These are phyloP conservation scores for Aspergillus hortae DNA, from an alignment of 2,329 filamentous ascomycete species.

Conservation along the genomic window DNA sequence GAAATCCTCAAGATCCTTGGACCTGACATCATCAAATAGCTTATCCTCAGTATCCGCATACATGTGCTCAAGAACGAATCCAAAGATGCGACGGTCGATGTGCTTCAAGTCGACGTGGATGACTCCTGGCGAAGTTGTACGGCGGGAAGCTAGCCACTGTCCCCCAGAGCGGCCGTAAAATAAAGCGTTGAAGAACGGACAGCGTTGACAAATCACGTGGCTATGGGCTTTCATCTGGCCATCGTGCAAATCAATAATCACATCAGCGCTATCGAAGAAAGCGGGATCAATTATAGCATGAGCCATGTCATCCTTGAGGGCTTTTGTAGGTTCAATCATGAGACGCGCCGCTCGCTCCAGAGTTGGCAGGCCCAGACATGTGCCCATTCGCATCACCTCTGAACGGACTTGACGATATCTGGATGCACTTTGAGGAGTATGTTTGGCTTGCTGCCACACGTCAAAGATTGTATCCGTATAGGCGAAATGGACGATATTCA, in stretches of 20 bases:
- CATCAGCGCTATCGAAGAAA: slow-evolving; percentile 78
- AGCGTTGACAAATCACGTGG: slow-evolving; percentile 73
- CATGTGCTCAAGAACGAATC: slow-evolving; percentile 73
- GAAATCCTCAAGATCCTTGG: slow-evolving; percentile 73
- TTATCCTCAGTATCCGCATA: slow-evolving; percentile 80
- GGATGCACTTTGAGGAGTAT: slow-evolving; percentile 62
- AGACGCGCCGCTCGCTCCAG: slow-evolving; percentile 75
- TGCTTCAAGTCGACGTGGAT: slow-evolving; percentile 80
- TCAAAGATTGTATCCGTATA: slow-evolving; percentile 80
- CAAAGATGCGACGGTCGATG: slow-evolving; percentile 68
- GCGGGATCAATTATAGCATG: slow-evolving; percentile 63
- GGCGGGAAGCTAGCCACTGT: slow-evolving; percentile 73
- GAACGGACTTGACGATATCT: slow-evolving; percentile 75
- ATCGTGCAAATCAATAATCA: slow-evolving; percentile 73
- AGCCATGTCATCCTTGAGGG: slow-evolving; percentile 67
- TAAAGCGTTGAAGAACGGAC: slow-evolving; percentile 86
- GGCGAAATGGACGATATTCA: slow-evolving; percentile 74
- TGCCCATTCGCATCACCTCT: slow-evolving; percentile 85
- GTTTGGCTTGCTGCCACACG: slow-evolving; percentile 76
- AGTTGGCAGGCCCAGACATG: slow-evolving; percentile 63
- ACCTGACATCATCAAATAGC: slow-evolving; percentile 74
- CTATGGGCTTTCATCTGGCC: slow-evolving; percentile 70
- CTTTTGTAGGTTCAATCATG: slow-evolving; percentile 63
- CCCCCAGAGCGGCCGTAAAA: slow-evolving; percentile 86
- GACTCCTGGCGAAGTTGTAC: slow-evolving; percentile 45